phyloP scores from a whole-genome alignment of 352 stramenopile genomes.

The Pythium phragmitis region DNA sequence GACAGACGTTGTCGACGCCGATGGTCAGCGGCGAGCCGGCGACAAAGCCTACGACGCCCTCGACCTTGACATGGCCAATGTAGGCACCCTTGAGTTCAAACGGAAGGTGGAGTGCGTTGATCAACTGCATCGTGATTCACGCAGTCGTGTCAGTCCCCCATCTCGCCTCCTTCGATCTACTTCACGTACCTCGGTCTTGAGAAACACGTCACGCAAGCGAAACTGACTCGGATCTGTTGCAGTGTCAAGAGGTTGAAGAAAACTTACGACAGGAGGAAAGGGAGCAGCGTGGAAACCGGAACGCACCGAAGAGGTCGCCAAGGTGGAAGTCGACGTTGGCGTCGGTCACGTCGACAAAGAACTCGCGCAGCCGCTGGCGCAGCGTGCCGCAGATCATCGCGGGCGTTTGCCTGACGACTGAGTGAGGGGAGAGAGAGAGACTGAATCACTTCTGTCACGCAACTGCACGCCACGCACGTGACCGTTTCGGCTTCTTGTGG shows the following conservation, averaged over 20 bases:
- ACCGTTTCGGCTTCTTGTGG: background rate
- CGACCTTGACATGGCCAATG: conserved; percentile 62
- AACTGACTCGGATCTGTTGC: conserved; percentile 62
- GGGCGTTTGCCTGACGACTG: background rate
- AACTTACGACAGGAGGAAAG: too few species aligned
- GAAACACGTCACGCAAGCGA: conserved; percentile 55
- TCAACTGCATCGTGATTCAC: conserved; percentile 27
- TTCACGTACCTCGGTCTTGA: conserved; percentile 46
- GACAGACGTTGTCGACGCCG: conserved; percentile 51
- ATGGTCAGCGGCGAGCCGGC: conserved; percentile 56
- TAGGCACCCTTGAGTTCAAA: conserved; percentile 67
- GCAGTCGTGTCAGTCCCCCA: background rate
- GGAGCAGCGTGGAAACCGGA: background rate
- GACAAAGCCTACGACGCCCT: conserved; percentile 59
- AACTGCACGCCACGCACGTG: background rate
- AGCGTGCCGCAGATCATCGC: conserved; percentile 59
- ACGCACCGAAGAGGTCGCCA: conserved; percentile 68
- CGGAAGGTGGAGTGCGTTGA: conserved; percentile 66
- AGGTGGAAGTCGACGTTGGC: conserved; percentile 62
- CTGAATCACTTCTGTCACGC: too few species aligned
- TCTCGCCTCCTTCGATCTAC: background rate
- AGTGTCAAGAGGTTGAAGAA: too few species aligned
- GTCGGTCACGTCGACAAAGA: conserved; percentile 63
- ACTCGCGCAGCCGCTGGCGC: conserved; percentile 54
- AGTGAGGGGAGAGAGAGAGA: background rate